Conservation (phyloP, 495 filamentous ascomycete genomes). For the Cercophora scortea region DNA sequence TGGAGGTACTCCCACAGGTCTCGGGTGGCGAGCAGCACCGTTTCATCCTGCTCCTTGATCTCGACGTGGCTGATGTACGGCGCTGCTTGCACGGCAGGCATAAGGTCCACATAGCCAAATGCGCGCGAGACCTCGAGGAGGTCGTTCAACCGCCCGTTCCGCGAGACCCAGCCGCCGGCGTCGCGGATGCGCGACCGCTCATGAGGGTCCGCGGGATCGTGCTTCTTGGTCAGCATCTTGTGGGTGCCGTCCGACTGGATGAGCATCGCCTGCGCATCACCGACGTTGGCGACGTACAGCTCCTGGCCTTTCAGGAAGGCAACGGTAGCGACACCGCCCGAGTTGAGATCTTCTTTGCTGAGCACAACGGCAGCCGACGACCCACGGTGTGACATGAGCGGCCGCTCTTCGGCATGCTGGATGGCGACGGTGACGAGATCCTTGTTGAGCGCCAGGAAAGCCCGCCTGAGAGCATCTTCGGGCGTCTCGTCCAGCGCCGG, state of each 20-base stretch:
- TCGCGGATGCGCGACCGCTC: constrained; percentile 88
- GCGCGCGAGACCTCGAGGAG: constrained; percentile 82
- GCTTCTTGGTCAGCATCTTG: constrained; percentile 76
- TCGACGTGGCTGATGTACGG: constrained; percentile 73
- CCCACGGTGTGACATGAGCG: constrained; percentile 55
- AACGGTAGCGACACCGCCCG: constrained; percentile 87
- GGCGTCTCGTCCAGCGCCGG: constrained; percentile 55
- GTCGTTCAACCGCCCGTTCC: constrained; percentile 90
- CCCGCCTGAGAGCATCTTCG: constrained; percentile 71
- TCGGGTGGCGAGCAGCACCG: constrained; percentile 81
- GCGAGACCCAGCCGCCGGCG: constrained; percentile 90
- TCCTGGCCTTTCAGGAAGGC: constrained; percentile 83
- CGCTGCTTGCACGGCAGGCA: constrained; percentile 87
- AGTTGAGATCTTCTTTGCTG: constrained; percentile 77
- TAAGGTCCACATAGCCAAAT: constrained; percentile 88
- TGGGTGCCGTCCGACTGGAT: constrained; percentile 78
- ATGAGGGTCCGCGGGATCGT: constrained; percentile 76
- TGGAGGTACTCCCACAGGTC: constrained; percentile 93
- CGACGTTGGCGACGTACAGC: constrained; percentile 89
- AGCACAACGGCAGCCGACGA: constrained; percentile 62
- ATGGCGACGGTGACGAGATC: constrained; percentile 84
- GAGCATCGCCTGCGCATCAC: constrained; percentile 89
- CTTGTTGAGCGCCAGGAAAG: constrained; percentile 88
- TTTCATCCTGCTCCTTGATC: constrained; percentile 85
- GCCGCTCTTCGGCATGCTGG: constrained; percentile 67